Base-by-base conservation (phyloP, 2,329 filamentous ascomycete genomes). In the Rhinocladiella mackenziei region DNA sequence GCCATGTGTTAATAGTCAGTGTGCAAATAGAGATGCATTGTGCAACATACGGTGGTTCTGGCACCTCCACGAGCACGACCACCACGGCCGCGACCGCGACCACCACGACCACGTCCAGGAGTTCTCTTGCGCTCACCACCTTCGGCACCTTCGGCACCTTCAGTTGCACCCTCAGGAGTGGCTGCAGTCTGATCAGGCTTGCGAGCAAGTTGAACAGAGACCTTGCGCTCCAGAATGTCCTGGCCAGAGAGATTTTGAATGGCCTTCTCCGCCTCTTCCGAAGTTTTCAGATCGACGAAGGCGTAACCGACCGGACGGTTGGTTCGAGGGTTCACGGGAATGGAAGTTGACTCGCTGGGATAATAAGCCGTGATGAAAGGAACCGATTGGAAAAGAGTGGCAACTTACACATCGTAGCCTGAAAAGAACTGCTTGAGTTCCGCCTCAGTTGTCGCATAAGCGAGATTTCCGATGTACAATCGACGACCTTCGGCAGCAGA, bases 351-450 rank as follows among this genome's bases (percentile, higher is more conserved):
- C 78, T 98, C 92, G 72, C 92, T 97, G 64, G 46, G 11, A 31
- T 1, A 34, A 28, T 30, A 43, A 29, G 23, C 8, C 9, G 9
- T 19, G 17, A 22, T 25, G 10, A 25, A 25, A 18, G 14, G 72
- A 56, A 35, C 9, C 7, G n/a, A 15, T 11, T 13, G 28, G 15
- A 13, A 8, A 39, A 22, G 30, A 44, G 38, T 45, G 56, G 43
- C 51, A 45, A 86, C 91, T 80, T 81, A 98, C 92, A 98, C 88
- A 78, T 92, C 85, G 80, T 95, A 97, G 73, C 84, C 86, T 80
- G 92, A 91, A 85, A 98, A 98, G 81, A 98, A 98, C 64, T 92
- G 86, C 80, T 94, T 95, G 81, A 98, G 88, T 84, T 96, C 89
- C 84, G 86, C 92, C 86, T 97, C 92, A 72, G 89, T 95, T 83